Percentiles rank a stretch among this genome's conserved stretches.
These are phyloP conservation scores for Colletotrichum shisoi DNA, from an alignment of 2,329 filamentous ascomycete species.

Conservation along the genomic window DNA sequence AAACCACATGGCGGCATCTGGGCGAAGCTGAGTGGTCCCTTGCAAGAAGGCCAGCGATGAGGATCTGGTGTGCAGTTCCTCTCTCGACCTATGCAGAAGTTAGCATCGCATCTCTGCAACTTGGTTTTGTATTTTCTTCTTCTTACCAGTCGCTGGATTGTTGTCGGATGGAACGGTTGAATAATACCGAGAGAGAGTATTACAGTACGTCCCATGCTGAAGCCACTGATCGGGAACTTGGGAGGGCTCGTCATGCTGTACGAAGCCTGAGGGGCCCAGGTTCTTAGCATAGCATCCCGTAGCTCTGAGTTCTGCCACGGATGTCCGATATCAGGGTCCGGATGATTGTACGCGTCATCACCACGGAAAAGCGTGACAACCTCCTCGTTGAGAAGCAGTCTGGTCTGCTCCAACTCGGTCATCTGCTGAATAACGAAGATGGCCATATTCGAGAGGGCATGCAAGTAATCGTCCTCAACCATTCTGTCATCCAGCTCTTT, in stretches of 20 bases:
- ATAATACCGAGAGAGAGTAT: conserved; percentile 52
- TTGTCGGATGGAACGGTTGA: conserved; percentile 48
- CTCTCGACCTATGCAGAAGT: conserved; percentile 48
- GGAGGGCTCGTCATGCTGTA: conserved; percentile 36
- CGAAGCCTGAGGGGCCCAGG: conserved; percentile 19
- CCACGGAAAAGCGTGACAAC: conserved; percentile 51
- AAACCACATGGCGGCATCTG: conserved; percentile 43
- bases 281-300: conserved; percentile 34
- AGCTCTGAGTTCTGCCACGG: conserved; percentile 30
- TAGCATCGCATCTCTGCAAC: background rate
- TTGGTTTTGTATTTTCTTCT: background rate
- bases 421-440: conserved; percentile 51
- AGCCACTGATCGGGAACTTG: conserved; percentile 36
- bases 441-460: conserved; percentile 49
- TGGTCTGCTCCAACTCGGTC: conserved; percentile 49
- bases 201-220: conserved; percentile 35
- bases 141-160: conserved; percentile 50
- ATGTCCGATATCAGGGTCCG: conserved; percentile 14
- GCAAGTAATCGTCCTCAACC: conserved; percentile 49
- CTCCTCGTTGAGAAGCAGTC: conserved; percentile 47
- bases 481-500: conserved; percentile 40
- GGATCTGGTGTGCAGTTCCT: conserved; percentile 47
- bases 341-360: conserved; percentile 23
- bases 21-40: conserved; percentile 41
- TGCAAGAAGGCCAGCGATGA: conserved; percentile 41